Evolutionary conservation across 1,284 basidiomycete species (phyloP).

Genomic region (Hemileia vastatrix): DNA sequence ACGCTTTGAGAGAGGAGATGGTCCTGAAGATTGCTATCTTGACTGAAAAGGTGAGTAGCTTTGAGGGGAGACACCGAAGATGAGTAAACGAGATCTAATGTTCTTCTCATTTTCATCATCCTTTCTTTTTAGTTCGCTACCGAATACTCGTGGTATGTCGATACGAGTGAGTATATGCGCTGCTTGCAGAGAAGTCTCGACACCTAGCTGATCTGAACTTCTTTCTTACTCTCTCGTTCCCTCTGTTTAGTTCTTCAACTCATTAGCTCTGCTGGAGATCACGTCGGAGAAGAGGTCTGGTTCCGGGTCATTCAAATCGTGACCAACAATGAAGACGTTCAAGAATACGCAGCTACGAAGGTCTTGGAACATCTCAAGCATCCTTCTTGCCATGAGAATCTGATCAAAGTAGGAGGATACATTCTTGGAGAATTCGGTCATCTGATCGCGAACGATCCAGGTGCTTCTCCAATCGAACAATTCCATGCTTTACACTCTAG

Average conservation of each 20-base stretch:
- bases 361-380: slow-evolving; percentile 37
- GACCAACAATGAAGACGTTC: slow-evolving; percentile 40
- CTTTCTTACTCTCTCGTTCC: neutral
- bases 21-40: slow-evolving; percentile 41
- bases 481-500: slow-evolving; percentile 40
- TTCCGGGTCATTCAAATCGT: slow-evolving; percentile 39
- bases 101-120: neutral
- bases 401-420: slow-evolving; percentile 41
- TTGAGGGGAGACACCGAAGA: slow-evolving; percentile 6
- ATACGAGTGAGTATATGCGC: slow-evolving; percentile 28
- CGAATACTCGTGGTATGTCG: slow-evolving; percentile 42
- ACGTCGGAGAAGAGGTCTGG: slow-evolving; percentile 41
- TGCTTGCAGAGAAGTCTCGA: neutral
- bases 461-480: slow-evolving; percentile 38
- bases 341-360: slow-evolving; percentile 38
- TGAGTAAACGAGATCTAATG: neutral
- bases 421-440: slow-evolving; percentile 41
- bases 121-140: slow-evolving; percentile 29
- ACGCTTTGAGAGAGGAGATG: slow-evolving; percentile 39
- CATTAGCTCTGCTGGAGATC: slow-evolving; percentile 38
- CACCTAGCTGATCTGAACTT: neutral
- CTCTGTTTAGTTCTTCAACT: slow-evolving; percentile 29
- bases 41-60: no score
- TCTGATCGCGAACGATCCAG: slow-evolving; percentile 36
- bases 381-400: slow-evolving; percentile 37